phyloP scores from a whole-genome alignment of 768 basidiomycete genomes.

The Multifurca ochricompacta region DNA sequence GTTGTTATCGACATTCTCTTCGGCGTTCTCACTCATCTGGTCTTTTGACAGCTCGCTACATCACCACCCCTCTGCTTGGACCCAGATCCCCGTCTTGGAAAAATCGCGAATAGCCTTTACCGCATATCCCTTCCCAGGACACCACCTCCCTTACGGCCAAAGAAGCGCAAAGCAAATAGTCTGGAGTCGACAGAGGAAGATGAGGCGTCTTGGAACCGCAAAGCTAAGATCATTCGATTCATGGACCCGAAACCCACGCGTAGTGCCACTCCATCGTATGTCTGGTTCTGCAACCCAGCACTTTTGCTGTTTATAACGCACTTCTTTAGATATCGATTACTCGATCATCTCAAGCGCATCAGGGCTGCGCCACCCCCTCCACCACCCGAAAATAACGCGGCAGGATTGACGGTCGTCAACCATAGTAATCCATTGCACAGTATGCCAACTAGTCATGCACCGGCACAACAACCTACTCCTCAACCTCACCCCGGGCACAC shows the following conservation, averaged over 20 bases:
- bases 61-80: slow-evolving; percentile 71
- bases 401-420: background rate
- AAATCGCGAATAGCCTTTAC: slow-evolving; percentile 67
- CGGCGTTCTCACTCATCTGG: background rate
- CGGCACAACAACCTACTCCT: background rate
- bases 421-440: slow-evolving; percentile 7
- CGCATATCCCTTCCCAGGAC: slow-evolving; percentile 67
- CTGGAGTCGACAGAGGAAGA: slow-evolving; percentile 63
- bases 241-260: slow-evolving; percentile 57
- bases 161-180: slow-evolving; percentile 64
- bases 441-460: background rate
- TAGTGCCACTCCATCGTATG: slow-evolving; percentile 43
- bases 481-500: slow-evolving; percentile 5
- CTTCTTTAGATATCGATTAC: slow-evolving; percentile 18
- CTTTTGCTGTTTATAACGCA: background rate
- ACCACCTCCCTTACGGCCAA: slow-evolving; percentile 45
- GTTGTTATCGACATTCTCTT: slow-evolving; percentile 23
- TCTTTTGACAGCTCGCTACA: slow-evolving; percentile 52
- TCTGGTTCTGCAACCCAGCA: background rate
- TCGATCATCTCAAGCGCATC: slow-evolving; percentile 3
- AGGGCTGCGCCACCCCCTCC: background rate
- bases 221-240: slow-evolving; percentile 68
- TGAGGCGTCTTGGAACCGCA: slow-evolving; percentile 64
- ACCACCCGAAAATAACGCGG: background rate
- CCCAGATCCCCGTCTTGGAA: slow-evolving; percentile 68